phyloP scores from a whole-genome alignment of 495 filamentous ascomycete species.

The Hypoxylon trugodes region DNA sequence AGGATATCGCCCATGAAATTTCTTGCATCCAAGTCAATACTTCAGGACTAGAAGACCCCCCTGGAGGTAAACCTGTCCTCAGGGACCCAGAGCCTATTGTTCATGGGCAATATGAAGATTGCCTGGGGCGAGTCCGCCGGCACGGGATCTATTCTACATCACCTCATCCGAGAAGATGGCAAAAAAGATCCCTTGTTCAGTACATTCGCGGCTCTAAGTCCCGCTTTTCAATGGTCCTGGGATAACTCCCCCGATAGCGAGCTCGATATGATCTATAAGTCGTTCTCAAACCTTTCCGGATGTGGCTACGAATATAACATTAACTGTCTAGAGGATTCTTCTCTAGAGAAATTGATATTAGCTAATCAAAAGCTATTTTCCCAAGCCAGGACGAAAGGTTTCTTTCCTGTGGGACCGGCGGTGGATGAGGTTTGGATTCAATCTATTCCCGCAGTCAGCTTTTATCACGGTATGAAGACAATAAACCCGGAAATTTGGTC shows the following conservation, averaged over 20 bases:
- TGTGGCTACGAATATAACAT: not conserved
- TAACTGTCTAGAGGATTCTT: not conserved
- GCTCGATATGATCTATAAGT: not conserved
- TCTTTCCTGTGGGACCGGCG: not conserved
- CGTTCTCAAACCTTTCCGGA: not conserved
- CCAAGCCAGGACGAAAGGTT: not conserved
- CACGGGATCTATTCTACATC: not conserved
- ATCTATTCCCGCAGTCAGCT: not conserved
- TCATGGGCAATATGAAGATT: not conserved
- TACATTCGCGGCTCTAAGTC: not conserved
- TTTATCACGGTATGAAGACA: not conserved
- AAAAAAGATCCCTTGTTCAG: not conserved
- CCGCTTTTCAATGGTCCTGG: conserved; percentile 7
- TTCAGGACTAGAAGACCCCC: not conserved
- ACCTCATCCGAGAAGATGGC: conserved; percentile 5
- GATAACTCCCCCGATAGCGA: not conserved
- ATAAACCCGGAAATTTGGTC: not conserved
- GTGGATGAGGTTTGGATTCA: not conserved
- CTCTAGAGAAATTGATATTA: not conserved
- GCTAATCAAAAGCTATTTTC: not conserved
- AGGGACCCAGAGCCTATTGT: not conserved
- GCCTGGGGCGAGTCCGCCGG: conserved; percentile 10
- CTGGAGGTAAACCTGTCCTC: not conserved
- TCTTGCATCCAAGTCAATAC: not conserved
- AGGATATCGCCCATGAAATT: not conserved